Evolutionary conservation across 1,139 yeast species (phyloP), one percentile per base, ranked within the genome.

Genomic region (Yamadazyma blattariae): DNA sequence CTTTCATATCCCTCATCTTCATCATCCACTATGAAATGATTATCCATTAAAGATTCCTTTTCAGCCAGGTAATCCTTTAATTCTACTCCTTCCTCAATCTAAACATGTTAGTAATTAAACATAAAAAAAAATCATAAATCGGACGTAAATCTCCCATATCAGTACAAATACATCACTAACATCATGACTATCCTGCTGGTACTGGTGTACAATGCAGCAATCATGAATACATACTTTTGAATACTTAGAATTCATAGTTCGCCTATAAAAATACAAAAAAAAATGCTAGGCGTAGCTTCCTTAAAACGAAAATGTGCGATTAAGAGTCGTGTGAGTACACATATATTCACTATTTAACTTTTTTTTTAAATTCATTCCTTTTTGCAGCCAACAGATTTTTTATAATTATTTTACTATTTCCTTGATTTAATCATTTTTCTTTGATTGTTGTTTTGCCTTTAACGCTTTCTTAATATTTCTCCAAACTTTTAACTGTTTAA

Each of bases 401-500:
- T n/a, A n/a, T n/a, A n/a, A n/a, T n/a, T n/a, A n/a, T n/a, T n/a
- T n/a, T n/a, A n/a, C n/a, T n/a, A n/a, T n/a, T n/a, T n/a, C n/a
- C n/a, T n/a, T n/a, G n/a, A n/a, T n/a, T n/a, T n/a, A n/a, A n/a
- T n/a, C n/a, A n/a, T n/a, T n/a, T n/a, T n/a, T n/a, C n/a, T n/a
- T n/a, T n/a, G n/a, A n/a, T n/a, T n/a, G n/a, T n/a, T n/a, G n/a
- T 14, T 10, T 22, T 12, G 15, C 25, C 17, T 25, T 25, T 21
- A 30, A 24, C 7, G 22, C 16, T 15, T 44, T 42, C 26, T 36
- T 41, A 18, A 48, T 17, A 29, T 38, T 43, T 11, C 32, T 33
- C 37, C 52, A 56, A 7, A 62, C 67, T 32, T 37, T 43, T 23
- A 44, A 43, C 41, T 64, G 70, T 42, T 55, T 59, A 47, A 64